Evolutionary conservation across 2,329 filamentous ascomycete genomes (phyloP), one percentile per base, ranked within the genome.

Genomic region (Ophiostoma ulmi): DNA sequence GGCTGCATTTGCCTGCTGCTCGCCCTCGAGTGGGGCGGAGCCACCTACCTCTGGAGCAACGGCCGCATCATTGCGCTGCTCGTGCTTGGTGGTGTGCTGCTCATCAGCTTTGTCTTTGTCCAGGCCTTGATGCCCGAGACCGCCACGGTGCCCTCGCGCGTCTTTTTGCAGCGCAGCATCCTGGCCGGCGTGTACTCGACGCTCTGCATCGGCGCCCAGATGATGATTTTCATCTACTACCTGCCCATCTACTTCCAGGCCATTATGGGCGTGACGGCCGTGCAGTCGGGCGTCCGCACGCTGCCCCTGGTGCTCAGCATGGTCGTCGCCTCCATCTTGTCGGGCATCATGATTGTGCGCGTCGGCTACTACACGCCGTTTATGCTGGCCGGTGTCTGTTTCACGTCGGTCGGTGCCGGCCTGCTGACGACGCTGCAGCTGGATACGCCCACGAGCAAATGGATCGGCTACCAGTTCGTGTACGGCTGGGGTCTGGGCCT

Each of bases 391-490:
- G 69, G 73, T 61, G 14, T 67, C 41, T 72, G 74, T 77, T 41
- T 73, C 11, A 22, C 22, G 10, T 26, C 69, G 22, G 41, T 70
- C 20, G 73, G 64, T 11, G 20, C 75, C 78, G 86, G 86, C n/a
- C 80, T 88, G 69, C 79, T 88, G 71, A 85, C 84, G 2, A 87
- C 84, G 0, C 80, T 87, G 10, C 78, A 78, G 64, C 78, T 83
- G 5, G 75, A 75, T 65, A 81, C 76, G 2, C 67, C 69, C 0
- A 68, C 70, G 38, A 55, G 69, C 35, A 72, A 75, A 26, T 80
- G 79, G 78, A 73, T 78, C 72, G 79, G 80, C 3, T 81, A 78
- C 71, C 80, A 83, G 75, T 73, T 85, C 4, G 22, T 84, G 7
- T 81, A 80, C 72, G 83, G 83, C 69, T 77, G 79, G 52, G 83